These are phyloP conservation scores for Aschersonia sp. DNA, from an alignment of 2,329 filamentous ascomycete genomes.

Conservation along the genomic window DNA sequence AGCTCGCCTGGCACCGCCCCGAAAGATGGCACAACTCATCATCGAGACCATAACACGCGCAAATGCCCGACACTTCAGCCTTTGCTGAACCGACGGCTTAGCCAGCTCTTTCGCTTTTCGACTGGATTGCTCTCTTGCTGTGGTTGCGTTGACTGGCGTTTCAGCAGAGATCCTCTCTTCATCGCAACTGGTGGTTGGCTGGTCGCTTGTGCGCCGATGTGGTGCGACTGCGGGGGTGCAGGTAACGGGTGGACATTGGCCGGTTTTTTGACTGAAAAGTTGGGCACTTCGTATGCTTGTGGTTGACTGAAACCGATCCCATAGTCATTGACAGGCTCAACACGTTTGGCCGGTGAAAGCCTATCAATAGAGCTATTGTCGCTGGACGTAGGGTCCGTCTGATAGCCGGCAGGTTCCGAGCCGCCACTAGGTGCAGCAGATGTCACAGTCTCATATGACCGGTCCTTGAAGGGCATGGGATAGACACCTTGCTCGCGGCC, in stretches of 20 bases:
- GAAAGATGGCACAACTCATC: too few relatives aligned
- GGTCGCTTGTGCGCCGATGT: slow-evolving; percentile 5
- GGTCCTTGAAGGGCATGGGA: slow-evolving; percentile 50
- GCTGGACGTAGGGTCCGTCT: slow-evolving; percentile 74
- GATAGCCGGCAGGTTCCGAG: slow-evolving; percentile 64
- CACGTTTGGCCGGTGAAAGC: slow-evolving; percentile 39
- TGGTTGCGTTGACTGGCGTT: neutral
- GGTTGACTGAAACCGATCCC: slow-evolving; percentile 42
- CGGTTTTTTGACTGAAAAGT: slow-evolving; percentile 18
- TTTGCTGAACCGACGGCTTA: slow-evolving; percentile 69
- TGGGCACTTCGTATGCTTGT: slow-evolving; percentile 25
- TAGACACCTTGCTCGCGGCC: slow-evolving; percentile 32
- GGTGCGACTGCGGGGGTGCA: slow-evolving; percentile 8
- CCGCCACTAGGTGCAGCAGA: slow-evolving; percentile 62
- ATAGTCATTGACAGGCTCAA: slow-evolving; percentile 45
- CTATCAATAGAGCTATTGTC: slow-evolving; percentile 87
- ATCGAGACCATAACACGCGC: too few relatives aligned
- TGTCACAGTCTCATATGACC: slow-evolving; percentile 76
- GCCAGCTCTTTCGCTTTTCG: slow-evolving; percentile 85
- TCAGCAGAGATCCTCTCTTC: slow-evolving; percentile 13
- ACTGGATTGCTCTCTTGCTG: slow-evolving; percentile 5
- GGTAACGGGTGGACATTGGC: slow-evolving; percentile 11
- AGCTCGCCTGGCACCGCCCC: too few relatives aligned
- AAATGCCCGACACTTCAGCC: neutral
- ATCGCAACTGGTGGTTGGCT: slow-evolving; percentile 10